These are phyloP conservation scores for Magnolia sinica DNA, from an alignment of 164 flowering plant genomes.

Conservation along the genomic window DNA sequence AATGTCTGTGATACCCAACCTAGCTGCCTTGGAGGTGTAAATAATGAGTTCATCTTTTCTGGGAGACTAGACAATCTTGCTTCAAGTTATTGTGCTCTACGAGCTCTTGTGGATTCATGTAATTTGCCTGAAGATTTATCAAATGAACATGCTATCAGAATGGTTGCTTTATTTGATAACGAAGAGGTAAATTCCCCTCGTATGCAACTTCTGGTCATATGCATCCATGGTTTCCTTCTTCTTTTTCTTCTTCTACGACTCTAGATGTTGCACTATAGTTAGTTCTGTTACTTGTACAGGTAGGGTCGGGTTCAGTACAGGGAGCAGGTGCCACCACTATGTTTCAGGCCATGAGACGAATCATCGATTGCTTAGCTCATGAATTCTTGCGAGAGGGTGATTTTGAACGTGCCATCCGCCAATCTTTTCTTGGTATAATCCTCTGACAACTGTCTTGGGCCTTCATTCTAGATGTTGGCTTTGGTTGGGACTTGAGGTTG, in stretches of 20 bases:
- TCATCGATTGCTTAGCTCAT: slow-evolving; percentile 51
- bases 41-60: slow-evolving; percentile 89
- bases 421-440: slow-evolving; percentile 74
- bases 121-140: slow-evolving; percentile 47
- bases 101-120: slow-evolving; percentile 90
- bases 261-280: background rate
- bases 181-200: slow-evolving; percentile 65
- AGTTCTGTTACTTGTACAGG: slow-evolving; percentile 37
- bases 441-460: background rate
- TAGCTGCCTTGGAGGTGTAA: slow-evolving; percentile 93
- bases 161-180: slow-evolving; percentile 94
- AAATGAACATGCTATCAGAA: slow-evolving; percentile 69
- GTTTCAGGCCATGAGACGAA: slow-evolving; percentile 95
- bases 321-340: slow-evolving; percentile 98
- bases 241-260: background rate
- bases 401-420: slow-evolving; percentile 76
- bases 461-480: background rate
- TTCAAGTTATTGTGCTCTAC: slow-evolving; percentile 84
- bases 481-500: background rate
- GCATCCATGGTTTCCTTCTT: background rate
- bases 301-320: slow-evolving; percentile 82
- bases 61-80: slow-evolving; percentile 95
- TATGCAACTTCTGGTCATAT: background rate
- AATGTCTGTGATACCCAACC: slow-evolving; percentile 94
- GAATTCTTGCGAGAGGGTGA: slow-evolving; percentile 51